phyloP scores from a whole-genome alignment of 139 green algal species.

The Chlorella sp. region DNA sequence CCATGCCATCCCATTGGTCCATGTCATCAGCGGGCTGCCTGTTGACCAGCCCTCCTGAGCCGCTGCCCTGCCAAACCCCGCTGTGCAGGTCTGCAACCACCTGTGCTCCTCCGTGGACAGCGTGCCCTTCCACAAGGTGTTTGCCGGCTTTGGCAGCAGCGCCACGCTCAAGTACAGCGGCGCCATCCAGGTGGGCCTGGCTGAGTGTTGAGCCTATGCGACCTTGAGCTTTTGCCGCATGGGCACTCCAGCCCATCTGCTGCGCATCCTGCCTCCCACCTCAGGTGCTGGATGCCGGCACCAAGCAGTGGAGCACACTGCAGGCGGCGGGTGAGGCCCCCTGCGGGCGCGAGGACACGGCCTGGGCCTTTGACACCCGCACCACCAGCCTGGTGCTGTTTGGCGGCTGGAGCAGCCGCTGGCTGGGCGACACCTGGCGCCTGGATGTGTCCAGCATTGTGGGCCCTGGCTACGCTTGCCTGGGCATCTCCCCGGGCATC shows the following conservation, averaged over 20 bases:
- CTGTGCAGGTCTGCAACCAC: constrained; percentile 78
- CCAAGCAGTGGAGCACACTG: constrained; percentile 8
- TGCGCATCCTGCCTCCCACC: background rate
- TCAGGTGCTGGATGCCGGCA: constrained; percentile 23
- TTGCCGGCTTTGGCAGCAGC: constrained; percentile 84
- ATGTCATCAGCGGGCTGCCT: background rate
- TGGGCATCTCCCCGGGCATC: constrained; percentile 65
- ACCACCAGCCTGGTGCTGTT: constrained; percentile 83
- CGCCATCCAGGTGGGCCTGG: constrained; percentile 7
- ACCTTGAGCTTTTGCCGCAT: background rate
- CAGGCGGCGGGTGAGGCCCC: constrained; percentile 1
- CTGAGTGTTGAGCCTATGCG: background rate
- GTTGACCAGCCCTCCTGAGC: too few species aligned
- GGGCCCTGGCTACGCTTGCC: constrained; percentile 90
- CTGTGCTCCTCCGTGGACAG: constrained; percentile 77
- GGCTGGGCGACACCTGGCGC: constrained; percentile 85
- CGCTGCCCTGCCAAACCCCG: background rate
- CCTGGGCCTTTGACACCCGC: constrained; percentile 83
- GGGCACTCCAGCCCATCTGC: background rate
- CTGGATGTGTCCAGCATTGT: constrained; percentile 87
- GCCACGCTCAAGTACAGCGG: constrained; percentile 81
- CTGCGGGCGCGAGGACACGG: constrained; percentile 75
- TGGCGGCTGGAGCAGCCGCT: constrained; percentile 87
- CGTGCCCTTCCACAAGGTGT: constrained; percentile 89
- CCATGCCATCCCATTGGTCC: too few species aligned